Conservation (phyloP, 2,329 filamentous ascomycete genomes). For the Penicillium sclerotiorum region DNA sequence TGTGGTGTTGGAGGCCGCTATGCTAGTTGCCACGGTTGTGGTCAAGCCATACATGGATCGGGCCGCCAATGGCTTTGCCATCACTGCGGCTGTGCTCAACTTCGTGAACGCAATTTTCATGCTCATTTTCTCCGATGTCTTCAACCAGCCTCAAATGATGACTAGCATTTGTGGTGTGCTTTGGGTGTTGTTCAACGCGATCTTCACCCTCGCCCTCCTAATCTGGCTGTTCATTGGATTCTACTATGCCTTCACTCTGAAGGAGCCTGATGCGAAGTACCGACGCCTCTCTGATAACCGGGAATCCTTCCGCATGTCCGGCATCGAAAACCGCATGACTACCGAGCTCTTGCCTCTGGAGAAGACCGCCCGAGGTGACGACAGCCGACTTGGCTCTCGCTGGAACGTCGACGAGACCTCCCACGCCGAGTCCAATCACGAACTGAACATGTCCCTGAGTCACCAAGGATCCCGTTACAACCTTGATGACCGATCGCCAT, state of each 20-base stretch:
- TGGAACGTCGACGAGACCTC: constrained; percentile 10
- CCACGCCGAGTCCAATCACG: constrained; percentile 3
- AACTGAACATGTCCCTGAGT: constrained; percentile 3
- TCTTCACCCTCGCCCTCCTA: constrained; percentile 78
- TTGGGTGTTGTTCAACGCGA: constrained; percentile 84
- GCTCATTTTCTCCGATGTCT: constrained; percentile 83
- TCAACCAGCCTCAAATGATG: constrained; percentile 78
- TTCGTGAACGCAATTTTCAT: constrained; percentile 89
- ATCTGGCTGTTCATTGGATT: constrained; percentile 79
- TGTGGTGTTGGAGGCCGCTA: constrained; percentile 76
- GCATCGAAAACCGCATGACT: constrained; percentile 67
- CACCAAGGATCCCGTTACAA: constrained; percentile 6
- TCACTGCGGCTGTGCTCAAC: constrained; percentile 83
- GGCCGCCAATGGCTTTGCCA: constrained; percentile 95
- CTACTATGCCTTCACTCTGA: constrained; percentile 77
- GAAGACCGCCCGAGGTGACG: constrained; percentile 73
- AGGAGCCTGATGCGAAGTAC: constrained; percentile 92
- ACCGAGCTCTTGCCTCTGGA: constrained; percentile 90
- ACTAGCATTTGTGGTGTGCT: constrained; percentile 86
- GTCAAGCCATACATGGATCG: constrained; percentile 97
- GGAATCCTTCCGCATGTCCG: constrained; percentile 97
- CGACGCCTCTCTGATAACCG: constrained; percentile 95
- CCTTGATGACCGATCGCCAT: constrained; percentile 9
- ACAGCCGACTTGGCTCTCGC: constrained; percentile 7
- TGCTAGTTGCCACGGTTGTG: constrained; percentile 77